These are phyloP conservation scores for Coniochaeta sp. DNA, from an alignment of 2,329 filamentous ascomycete genomes.

Conservation along the genomic window DNA sequence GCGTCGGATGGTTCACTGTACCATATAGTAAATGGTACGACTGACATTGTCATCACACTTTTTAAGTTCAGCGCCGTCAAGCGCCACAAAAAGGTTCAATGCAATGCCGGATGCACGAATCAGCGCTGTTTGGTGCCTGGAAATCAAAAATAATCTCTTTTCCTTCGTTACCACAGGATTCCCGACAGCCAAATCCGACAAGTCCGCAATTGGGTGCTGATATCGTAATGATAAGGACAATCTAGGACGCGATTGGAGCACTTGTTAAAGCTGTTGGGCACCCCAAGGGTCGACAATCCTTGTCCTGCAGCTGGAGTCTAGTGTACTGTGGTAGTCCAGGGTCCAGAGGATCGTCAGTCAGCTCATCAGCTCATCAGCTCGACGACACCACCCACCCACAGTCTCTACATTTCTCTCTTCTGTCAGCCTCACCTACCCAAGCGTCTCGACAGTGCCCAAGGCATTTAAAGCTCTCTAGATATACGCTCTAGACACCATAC, in stretches of 20 bases:
- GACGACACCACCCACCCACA: background rate
- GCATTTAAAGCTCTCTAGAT: background rate
- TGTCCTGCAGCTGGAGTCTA: background rate
- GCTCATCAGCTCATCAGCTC: no score
- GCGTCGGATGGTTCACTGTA: no score
- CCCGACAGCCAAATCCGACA: background rate
- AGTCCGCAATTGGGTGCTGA: background rate
- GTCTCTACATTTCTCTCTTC: background rate
- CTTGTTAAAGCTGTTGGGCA: background rate
- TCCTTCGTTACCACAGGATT: background rate
- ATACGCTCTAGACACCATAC: background rate
- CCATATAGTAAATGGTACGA: no score
- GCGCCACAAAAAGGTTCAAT: no score
- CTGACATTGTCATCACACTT: no score
- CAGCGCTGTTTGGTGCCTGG: background rate
- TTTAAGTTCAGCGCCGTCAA: no score
- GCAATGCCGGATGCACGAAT: background rate
- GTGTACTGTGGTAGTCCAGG: no score
- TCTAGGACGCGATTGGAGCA: background rate
- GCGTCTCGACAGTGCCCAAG: background rate
- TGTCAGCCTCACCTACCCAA: background rate
- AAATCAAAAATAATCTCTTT: background rate
- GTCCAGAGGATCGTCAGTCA: background rate
- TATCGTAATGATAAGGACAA: background rate
- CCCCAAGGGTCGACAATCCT: background rate